Evolutionary conservation across 2,329 filamentous ascomycete genomes (phyloP).

Genomic region (Tolypocladium amazonense): DNA sequence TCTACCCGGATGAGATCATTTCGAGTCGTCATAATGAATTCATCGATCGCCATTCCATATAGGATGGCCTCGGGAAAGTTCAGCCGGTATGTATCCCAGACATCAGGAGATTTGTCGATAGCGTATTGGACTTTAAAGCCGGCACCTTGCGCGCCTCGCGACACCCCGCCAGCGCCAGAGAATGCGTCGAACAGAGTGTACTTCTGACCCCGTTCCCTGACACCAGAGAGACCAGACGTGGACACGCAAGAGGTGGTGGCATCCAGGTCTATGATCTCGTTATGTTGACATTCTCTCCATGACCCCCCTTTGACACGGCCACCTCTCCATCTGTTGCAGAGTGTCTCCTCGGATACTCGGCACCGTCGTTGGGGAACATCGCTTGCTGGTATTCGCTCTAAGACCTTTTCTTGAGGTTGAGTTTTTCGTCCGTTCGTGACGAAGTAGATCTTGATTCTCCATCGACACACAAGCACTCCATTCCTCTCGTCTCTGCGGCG

Average conservation of each 20-base stretch:
- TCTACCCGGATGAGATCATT: slow-evolving; percentile 39
- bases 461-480: slow-evolving; percentile 40
- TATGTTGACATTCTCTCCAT: slow-evolving; percentile 6
- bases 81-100: slow-evolving; percentile 43
- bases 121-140: slow-evolving; percentile 51
- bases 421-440: slow-evolving; percentile 8
- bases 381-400: slow-evolving; percentile 19
- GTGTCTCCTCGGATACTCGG: slow-evolving; percentile 15
- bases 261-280: neutral
- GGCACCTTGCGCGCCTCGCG: slow-evolving; percentile 46
- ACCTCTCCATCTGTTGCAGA: slow-evolving; percentile 23
- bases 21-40: slow-evolving; percentile 32
- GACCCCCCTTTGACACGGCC: slow-evolving; percentile 19
- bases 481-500: neutral
- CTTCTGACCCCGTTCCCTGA: slow-evolving; percentile 22
- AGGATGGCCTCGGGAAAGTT: slow-evolving; percentile 48
- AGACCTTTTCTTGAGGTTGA: slow-evolving; percentile 23
- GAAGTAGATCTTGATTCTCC: slow-evolving; percentile 25
- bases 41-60: slow-evolving; percentile 32
- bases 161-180: slow-evolving; percentile 62
- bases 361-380: slow-evolving; percentile 20
- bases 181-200: slow-evolving; percentile 66
- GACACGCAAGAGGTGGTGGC: neutral
- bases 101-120: slow-evolving; percentile 50
- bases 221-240: neutral